A percentile compares a stretch with the other conserved stretches of the same genome.
Conservation (phyloP, 441 rosid genomes). For the Cnidoscolus chayamansa region DNA sequence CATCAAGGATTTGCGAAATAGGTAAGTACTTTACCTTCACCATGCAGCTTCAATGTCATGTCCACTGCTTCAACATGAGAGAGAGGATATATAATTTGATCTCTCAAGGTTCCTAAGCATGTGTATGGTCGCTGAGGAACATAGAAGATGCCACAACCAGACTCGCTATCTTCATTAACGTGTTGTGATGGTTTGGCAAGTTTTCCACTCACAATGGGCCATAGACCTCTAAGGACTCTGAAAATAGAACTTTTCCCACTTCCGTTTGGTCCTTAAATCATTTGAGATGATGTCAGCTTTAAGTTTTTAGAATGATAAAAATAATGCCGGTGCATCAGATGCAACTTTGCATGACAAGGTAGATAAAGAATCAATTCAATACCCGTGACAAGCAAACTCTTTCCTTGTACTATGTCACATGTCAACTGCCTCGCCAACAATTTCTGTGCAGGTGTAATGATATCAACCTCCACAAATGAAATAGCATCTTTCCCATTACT, state of each 20-base stretch:
- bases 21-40: conserved; percentile 46
- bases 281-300: conserved; percentile 31
- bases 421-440: conserved; percentile 84
- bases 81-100: conserved; percentile 97
- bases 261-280: conserved; percentile 86
- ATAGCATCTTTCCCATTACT: conserved; percentile 48
- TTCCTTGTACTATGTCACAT: conserved; percentile 67
- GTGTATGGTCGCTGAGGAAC: conserved; percentile 98
- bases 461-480: conserved; percentile 82
- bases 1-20: conserved; percentile 1
- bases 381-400: conserved; percentile 98
- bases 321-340: conserved; percentile 2
- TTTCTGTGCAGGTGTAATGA: conserved; percentile 90
- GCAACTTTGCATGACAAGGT: background rate
- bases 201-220: conserved; percentile 89
- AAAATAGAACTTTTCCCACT: conserved; percentile 96
- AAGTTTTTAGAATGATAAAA: conserved; percentile 19
- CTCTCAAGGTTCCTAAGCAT: conserved; percentile 96
- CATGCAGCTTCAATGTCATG: conserved; percentile 46
- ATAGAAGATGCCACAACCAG: conserved; percentile 75
- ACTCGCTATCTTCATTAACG: conserved; percentile 47
- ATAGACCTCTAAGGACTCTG: conserved; percentile 93
- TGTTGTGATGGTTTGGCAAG: conserved; percentile 69
- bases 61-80: conserved; percentile 77
- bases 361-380: conserved; percentile 27